Evolutionary conservation across 1,139 yeast genomes (phyloP).

Genomic region (Kodamaea suecica): DNA sequence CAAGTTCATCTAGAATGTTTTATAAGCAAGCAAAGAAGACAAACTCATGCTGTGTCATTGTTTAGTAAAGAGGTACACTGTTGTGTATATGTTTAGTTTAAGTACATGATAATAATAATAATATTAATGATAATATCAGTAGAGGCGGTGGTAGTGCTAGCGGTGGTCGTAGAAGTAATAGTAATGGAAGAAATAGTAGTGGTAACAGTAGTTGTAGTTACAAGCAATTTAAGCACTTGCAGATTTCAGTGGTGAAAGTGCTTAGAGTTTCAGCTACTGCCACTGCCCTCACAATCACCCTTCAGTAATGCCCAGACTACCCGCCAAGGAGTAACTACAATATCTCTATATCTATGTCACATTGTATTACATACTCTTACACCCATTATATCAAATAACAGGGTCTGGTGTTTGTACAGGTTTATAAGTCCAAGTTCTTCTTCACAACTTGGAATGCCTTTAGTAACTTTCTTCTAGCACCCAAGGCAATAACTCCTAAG

Average conservation of each 20-base stretch:
- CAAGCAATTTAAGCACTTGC: too few species aligned
- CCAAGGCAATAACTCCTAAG: constrained; percentile 87
- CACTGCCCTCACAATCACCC: too few species aligned
- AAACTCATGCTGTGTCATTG: constrained; percentile 85
- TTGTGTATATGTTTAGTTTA: neutral
- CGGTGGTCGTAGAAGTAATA: neutral
- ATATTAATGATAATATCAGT: too few species aligned
- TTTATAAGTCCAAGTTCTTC: constrained; percentile 13
- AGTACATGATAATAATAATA: neutral
- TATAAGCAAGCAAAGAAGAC: constrained; percentile 98
- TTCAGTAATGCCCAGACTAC: too few species aligned
- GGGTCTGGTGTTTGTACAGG: too few species aligned
- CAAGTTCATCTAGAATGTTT: constrained; percentile 86
- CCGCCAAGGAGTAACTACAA: too few species aligned
- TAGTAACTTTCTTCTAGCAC: constrained; percentile 88
- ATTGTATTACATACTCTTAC: constrained; percentile 1
- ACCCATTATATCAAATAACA: constrained; percentile 3
- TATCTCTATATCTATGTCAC: constrained; percentile 2
- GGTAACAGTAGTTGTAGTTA: neutral
- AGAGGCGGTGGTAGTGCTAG: too few species aligned
- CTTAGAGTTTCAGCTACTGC: too few species aligned
- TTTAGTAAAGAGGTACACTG: too few species aligned
- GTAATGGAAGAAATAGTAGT: neutral
- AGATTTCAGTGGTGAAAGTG: too few species aligned
- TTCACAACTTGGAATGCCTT: constrained; percentile 87